Percentiles rank a stretch among this genome's conserved stretches.
These are phyloP conservation scores for Golovinomyces cichoracearum DNA, from an alignment of 2,329 filamentous ascomycete genomes.

Conservation along the genomic window DNA sequence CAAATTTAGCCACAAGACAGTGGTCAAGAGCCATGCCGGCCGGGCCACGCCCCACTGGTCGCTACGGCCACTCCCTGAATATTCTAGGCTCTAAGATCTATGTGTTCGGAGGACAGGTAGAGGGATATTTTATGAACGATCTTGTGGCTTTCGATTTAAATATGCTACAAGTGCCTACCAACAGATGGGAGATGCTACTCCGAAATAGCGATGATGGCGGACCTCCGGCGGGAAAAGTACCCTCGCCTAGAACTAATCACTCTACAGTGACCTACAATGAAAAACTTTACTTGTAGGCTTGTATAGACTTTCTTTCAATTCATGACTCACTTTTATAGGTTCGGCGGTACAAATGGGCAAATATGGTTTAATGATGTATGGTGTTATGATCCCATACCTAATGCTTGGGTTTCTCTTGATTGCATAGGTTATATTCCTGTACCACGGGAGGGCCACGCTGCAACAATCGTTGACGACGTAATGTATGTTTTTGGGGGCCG, in stretches of 20 bases:
- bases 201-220: constrained; percentile 40
- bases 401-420: constrained; percentile 68
- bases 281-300: constrained; percentile 64
- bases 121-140: constrained; percentile 96
- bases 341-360: constrained; percentile 85
- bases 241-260: constrained; percentile 83
- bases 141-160: constrained; percentile 88
- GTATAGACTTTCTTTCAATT: background rate
- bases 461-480: constrained; percentile 79
- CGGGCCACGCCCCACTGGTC: constrained; percentile 59
- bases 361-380: constrained; percentile 99
- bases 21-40: constrained; percentile 87
- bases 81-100: constrained; percentile 93
- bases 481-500: constrained; percentile 98
- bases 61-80: constrained; percentile 89
- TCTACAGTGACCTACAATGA: constrained; percentile 78
- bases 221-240: constrained; percentile 37
- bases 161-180: constrained; percentile 67
- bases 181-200: constrained; percentile 85
- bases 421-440: constrained; percentile 95
- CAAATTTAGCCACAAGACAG: constrained; percentile 57
- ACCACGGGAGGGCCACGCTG: constrained; percentile 78
- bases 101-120: constrained; percentile 91
- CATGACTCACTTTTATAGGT: constrained; percentile 25
- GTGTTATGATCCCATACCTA: constrained; percentile 67